Base-by-base conservation (phyloP, 768 basidiomycete genomes). In the Panus rudis region DNA sequence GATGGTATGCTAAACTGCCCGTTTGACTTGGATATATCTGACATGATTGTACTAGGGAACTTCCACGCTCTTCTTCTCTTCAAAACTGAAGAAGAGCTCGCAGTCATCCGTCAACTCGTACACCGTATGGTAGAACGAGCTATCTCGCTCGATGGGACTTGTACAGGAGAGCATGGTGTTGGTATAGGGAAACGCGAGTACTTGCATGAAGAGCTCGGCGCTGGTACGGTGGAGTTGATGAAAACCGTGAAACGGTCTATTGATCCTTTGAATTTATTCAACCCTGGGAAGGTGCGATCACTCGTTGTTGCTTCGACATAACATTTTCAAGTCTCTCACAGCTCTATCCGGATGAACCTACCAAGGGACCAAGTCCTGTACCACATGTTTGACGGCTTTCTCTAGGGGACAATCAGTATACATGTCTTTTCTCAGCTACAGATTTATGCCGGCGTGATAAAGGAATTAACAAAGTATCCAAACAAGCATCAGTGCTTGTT, bases 161-260 rank as follows among this genome's bases (percentile, higher is more conserved):
- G 85, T 83, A 87, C 84, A 3, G 87, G 88, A 7, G 89, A 92
- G 59, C 90, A 92, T 59, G 90, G 90, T 0, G 83, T 92, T 12
- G 90, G 91, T 1, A 62, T 92, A 6, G 90, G 90, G 8, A 92
- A 92, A 67, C 84, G 79, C 52, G 77, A 84, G 54, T 94, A 88
- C 60, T 73, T 97, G 2, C 59, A 66, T 14, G 72, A 81, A n/a
- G 93, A 97, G 59, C 73, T 97, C 1, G 93, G 93, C 0, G 68
- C 67, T 35, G 81, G 79, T 4, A 93, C 92, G 0, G 81, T 96
- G 10, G 75, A 78, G 37, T 65, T 94, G 8, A 92, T 96, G 91
- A 79, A 78, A 66, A 76, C 72, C n/a, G 72, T 96, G 53, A 97
- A 94, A 63, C 63, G 64, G 30, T 73, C 81, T 2, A 66, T 92